A percentile compares a stretch with the other conserved stretches of the same genome.
Evolutionary conservation across 1,139 yeast genomes (phyloP).

Genomic region (Kodamaea fungicola): DNA sequence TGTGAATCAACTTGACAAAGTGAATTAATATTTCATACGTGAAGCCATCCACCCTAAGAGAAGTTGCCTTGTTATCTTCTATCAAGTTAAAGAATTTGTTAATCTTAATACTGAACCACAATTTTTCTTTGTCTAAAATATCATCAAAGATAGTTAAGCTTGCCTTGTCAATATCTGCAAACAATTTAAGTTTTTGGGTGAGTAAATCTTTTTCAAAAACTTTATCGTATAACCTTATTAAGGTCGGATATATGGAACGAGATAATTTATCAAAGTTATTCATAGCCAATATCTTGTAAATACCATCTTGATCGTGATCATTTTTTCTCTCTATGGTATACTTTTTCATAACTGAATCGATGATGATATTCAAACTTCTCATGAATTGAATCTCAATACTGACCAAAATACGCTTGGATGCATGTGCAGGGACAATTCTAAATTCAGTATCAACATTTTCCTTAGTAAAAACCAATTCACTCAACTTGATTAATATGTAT

Average conservation of each 20-base stretch:
- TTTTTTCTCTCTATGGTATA: constrained; percentile 33
- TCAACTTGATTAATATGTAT: constrained; percentile 28
- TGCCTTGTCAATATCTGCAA: constrained; percentile 44
- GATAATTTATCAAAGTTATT: constrained; percentile 43
- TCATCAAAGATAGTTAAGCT: constrained; percentile 42
- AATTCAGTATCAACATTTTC: constrained; percentile 24
- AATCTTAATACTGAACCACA: constrained; percentile 29
- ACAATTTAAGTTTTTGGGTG: constrained; percentile 39
- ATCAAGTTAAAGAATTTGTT: constrained; percentile 23
- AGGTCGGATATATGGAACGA: constrained; percentile 29
- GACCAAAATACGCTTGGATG: constrained; percentile 40
- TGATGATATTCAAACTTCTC: constrained; percentile 45
- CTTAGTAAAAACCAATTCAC: constrained; percentile 33
- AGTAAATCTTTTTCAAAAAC: constrained; percentile 36
- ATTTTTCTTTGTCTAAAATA: constrained; percentile 36
- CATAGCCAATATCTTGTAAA: constrained; percentile 43
- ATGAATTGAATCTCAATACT: constrained; percentile 49
- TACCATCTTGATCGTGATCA: constrained; percentile 21
- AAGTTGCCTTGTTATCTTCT: constrained; percentile 5
- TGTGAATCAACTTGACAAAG: constrained; percentile 41
- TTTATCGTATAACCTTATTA: constrained; percentile 33
- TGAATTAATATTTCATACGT: constrained; percentile 39
- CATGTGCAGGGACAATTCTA: constrained; percentile 25
- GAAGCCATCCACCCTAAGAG: constrained; percentile 35
- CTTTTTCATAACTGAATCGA: constrained; percentile 48